A percentile compares a stretch with the other conserved stretches of the same genome.
Conservation (phyloP, 2,329 filamentous ascomycete genomes). For the Microthyrium microscopicum region DNA sequence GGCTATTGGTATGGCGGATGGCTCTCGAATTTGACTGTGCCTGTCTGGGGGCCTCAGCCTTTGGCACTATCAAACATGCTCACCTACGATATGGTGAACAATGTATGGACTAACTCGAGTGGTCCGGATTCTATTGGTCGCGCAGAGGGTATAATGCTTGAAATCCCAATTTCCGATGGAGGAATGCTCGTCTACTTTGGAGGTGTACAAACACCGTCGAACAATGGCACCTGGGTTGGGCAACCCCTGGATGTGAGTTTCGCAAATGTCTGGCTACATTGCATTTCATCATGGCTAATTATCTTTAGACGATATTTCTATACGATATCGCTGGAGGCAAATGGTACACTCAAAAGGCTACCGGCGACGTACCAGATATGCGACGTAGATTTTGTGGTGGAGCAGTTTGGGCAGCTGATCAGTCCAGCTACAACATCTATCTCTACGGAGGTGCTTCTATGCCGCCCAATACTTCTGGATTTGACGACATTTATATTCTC, state of each 20-base stretch:
- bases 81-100: conserved; percentile 38
- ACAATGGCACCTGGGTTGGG: conserved; percentile 28
- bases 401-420: conserved; percentile 40
- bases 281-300: too few species aligned
- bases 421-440: conserved; percentile 51
- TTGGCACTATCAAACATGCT: conserved; percentile 36
- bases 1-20: conserved; percentile 49
- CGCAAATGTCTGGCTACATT: too few species aligned
- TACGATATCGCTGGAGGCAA: conserved; percentile 43
- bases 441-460: conserved; percentile 42
- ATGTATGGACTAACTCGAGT: conserved; percentile 35
- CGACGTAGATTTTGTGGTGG: conserved; percentile 19
- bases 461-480: conserved; percentile 31
- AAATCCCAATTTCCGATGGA: conserved; percentile 40
- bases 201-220: conserved; percentile 32
- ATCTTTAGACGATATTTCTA: conserved; percentile 36
- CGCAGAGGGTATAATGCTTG: conserved; percentile 44
- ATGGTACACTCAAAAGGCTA: conserved; percentile 3
- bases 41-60: conserved; percentile 32
- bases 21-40: conserved; percentile 36
- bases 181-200: conserved; percentile 48
- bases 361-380: background rate
- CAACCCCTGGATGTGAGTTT: background rate
- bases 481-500: conserved; percentile 46
- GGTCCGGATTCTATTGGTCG: conserved; percentile 36